phyloP scores from a whole-genome alignment of 441 rosid species.

The Brassica hybrid region DNA sequence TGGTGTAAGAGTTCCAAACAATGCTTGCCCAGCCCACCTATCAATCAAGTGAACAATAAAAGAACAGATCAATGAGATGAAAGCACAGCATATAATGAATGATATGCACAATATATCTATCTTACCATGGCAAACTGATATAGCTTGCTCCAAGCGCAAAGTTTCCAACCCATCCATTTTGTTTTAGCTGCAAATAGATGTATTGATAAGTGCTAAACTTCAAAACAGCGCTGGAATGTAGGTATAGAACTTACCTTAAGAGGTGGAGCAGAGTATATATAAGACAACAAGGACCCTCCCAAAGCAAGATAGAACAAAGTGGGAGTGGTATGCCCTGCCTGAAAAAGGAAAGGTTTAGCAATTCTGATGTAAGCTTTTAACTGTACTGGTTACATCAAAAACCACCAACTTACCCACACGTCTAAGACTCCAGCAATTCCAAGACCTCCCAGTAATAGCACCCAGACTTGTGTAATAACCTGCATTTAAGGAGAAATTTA shows the following conservation, averaged over 20 bases:
- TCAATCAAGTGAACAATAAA: conserved; percentile 25
- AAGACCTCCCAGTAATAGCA: conserved; percentile 88
- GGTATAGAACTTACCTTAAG: conserved; percentile 63
- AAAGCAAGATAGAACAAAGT: conserved; percentile 81
- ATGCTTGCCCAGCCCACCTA: conserved; percentile 99
- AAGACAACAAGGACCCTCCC: conserved; percentile 94
- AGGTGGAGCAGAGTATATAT: conserved; percentile 98
- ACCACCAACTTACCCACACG: conserved; percentile 77
- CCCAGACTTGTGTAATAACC: conserved; percentile 94
- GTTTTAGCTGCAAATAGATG: conserved; percentile 76
- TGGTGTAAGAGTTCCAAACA: conserved; percentile 94
- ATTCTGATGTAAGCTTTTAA: not conserved
- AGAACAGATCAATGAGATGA: not conserved
- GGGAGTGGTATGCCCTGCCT: conserved; percentile 94
- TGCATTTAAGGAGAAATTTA: conserved; percentile 33
- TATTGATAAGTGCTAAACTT: conserved; percentile 31
- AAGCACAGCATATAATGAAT: not conserved
- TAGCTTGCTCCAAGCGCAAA: conserved; percentile 97
- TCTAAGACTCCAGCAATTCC: conserved; percentile 80
- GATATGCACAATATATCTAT: conserved; percentile 28
- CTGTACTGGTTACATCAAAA: conserved; percentile 8
- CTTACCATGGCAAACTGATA: conserved; percentile 94
- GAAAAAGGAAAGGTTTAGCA: conserved; percentile 44
- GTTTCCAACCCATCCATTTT: conserved; percentile 98
- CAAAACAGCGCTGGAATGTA: conserved; percentile 30